A percentile compares a stretch with the other conserved stretches of the same genome.
These are phyloP conservation scores for Xylaria multiplex DNA, from an alignment of 2,329 filamentous ascomycete genomes.

Conservation along the genomic window DNA sequence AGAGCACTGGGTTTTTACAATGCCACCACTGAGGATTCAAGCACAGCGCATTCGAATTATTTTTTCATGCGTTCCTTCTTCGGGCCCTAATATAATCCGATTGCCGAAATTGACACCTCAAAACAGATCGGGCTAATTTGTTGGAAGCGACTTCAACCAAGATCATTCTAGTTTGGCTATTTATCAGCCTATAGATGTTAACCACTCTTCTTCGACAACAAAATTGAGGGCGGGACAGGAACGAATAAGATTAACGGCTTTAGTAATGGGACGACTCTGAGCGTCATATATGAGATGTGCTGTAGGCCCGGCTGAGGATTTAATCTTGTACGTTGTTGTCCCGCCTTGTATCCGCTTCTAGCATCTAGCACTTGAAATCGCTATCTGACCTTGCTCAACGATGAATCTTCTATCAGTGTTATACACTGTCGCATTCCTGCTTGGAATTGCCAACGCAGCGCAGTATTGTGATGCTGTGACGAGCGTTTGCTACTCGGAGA, in stretches of 20 bases:
- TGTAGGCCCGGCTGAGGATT: not conserved
- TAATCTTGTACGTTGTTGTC: not conserved
- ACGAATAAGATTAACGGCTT: conserved; percentile 6
- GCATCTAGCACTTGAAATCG: not conserved
- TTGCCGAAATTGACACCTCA: conserved; percentile 14
- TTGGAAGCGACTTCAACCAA: not conserved
- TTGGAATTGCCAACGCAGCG: conserved; percentile 18
- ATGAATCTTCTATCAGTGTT: conserved; percentile 3
- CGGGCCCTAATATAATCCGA: not conserved
- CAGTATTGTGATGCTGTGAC: conserved; percentile 41
- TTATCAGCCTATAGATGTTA: conserved; percentile 13
- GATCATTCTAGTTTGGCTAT: not conserved
- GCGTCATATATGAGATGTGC: not conserved
- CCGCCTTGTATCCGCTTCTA: not conserved
- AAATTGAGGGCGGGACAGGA: not conserved
- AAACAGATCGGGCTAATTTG: conserved; percentile 15
- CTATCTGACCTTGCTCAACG: not conserved
- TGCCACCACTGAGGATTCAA: not conserved
- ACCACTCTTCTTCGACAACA: not conserved
- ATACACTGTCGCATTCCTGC: not conserved
- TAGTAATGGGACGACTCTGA: conserved; percentile 3
- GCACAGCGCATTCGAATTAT: not conserved
- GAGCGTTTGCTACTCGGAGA: conserved; percentile 43
- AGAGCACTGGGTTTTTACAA: not conserved
- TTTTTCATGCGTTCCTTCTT: not conserved